Base-by-base conservation (phyloP, 768 basidiomycete genomes). In the Podaxis carcinomalis region DNA sequence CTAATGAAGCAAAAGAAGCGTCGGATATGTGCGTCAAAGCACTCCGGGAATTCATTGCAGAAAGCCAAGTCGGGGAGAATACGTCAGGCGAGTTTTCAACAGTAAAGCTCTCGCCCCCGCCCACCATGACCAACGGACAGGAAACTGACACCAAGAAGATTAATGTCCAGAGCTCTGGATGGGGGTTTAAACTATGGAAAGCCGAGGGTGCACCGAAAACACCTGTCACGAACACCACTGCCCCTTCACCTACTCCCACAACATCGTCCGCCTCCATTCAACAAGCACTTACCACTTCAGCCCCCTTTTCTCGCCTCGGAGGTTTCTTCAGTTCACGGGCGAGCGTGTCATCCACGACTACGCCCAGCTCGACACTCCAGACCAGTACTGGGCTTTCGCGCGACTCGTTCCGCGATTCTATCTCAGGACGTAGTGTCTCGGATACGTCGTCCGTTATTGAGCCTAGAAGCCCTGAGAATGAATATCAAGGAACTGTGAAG, bases 1-100 rank as follows among this genome's bases (percentile, higher is more conserved):
- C 87, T 0, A 87, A 83, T 63, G 95, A 98, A 72, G 93, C 92
- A 2, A 80, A 86, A 51, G 87, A 93, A 68, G 95, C 95, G 3
- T 92, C 90, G 37, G 94, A 98, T 65, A 83, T 83, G 0, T 95
- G 93, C 69, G 85, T 91, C 64, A 86, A 83, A 57, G 92, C 90
- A 0, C 77, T 98, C 46, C 81, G 94, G 39, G 88, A 86, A 60
- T 98, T 90, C 69, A 92, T 93, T 64, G 84, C 83, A 21, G 86
- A 91, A 64, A 85, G 88, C 69, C 84, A 85, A 59, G 78, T 90
- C 52, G 89, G 89, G 7, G 73, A 67, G 21, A 57, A 16, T 64
- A 66, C 53, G 32, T 65, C 50, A 57, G 53, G 54, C 53, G 61
- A 62, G 5, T 56, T 68, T 51, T 64, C 68, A 42, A 65, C 71